A percentile compares a stretch with the other conserved stretches of the same genome.
These are phyloP conservation scores for Russula virescens DNA, from an alignment of 768 basidiomycete genomes.

Conservation along the genomic window DNA sequence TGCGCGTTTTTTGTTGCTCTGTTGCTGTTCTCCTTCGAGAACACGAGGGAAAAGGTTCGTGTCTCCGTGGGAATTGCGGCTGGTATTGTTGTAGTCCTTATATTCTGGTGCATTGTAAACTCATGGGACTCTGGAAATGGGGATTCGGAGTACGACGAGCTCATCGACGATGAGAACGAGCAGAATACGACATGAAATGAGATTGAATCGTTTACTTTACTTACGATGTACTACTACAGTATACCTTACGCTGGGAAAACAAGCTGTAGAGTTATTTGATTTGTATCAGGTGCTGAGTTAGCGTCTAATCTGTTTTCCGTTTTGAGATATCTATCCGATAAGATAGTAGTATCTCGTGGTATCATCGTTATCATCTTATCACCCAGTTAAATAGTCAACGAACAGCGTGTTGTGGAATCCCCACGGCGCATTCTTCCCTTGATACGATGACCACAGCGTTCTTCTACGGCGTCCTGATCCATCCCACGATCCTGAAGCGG, in stretches of 20 bases:
- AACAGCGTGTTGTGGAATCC: no score
- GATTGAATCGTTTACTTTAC: no score
- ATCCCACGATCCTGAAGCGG: conserved; percentile 71
- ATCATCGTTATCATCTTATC: no score
- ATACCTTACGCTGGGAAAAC: no score
- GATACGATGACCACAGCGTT: conserved; percentile 47
- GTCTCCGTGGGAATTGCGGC: not conserved
- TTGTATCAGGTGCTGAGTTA: no score
- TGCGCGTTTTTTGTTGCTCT: conserved; percentile 37
- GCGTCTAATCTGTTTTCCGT: no score
- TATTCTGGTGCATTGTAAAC: conserved; percentile 4
- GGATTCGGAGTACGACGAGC: not conserved
- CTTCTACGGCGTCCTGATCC: conserved; percentile 89
- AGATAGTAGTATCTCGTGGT: no score
- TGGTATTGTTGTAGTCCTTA: not conserved
- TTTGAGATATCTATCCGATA: no score
- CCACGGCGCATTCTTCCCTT: not conserved
- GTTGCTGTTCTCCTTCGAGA: conserved; percentile 14
- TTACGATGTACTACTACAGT: no score
- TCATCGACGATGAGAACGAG: not conserved
- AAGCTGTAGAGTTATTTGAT: no score
- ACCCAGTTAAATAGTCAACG: no score
- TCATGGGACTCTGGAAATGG: conserved; percentile 3
- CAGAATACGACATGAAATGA: not conserved
- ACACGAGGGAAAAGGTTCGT: not conserved